phyloP scores from a whole-genome alignment of 805 yeast genomes.

The Hanseniaspora pseudoguilliermondii region DNA sequence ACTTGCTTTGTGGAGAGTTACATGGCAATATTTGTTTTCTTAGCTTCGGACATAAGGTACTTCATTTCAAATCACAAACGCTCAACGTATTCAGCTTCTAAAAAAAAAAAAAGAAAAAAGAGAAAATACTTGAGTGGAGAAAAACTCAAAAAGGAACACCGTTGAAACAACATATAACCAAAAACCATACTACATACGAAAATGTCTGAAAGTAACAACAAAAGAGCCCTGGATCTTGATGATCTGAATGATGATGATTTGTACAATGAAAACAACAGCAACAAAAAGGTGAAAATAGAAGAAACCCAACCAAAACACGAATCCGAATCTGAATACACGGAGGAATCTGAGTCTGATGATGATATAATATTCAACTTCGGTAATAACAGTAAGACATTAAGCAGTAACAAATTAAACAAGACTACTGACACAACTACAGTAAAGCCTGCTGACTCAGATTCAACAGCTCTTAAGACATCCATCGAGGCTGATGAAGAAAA shows the following conservation, averaged over 20 bases:
- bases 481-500: not conserved
- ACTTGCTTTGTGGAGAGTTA: too few relatives aligned
- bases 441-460: not conserved
- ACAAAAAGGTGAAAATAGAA: constrained; percentile 5
- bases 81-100: too few relatives aligned
- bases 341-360: constrained; percentile 10
- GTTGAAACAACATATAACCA: not conserved
- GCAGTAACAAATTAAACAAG: not conserved
- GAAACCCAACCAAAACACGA: not conserved
- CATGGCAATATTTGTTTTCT: too few relatives aligned
- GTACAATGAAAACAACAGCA: not conserved
- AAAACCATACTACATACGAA: not conserved
- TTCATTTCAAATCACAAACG: too few relatives aligned
- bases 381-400: constrained; percentile 6
- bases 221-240: constrained; percentile 1
- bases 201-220: constrained; percentile 1
- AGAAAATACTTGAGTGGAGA: not conserved
- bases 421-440: not conserved
- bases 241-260: constrained; percentile 8
- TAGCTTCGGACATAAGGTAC: too few relatives aligned
- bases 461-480: not conserved
- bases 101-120: not conserved
- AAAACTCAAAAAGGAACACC: not conserved
- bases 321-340: constrained; percentile 7
- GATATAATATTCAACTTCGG: constrained; percentile 9